Conservation (phyloP, 139 green algal genomes). For the Desmodesmus armatus region DNA sequence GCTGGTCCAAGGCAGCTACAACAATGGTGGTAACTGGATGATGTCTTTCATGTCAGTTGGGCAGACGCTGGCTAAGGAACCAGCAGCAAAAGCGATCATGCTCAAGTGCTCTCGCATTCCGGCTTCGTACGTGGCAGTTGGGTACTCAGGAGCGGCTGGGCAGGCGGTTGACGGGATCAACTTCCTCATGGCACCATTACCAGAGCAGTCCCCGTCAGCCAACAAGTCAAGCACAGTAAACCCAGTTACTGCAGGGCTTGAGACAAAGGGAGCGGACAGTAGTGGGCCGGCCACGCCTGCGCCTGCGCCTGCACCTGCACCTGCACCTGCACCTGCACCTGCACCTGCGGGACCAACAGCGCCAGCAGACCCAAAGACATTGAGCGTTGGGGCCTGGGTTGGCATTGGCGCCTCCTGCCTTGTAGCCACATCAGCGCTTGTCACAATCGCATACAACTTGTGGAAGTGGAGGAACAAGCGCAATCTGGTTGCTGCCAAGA, state of each 20-base stretch:
- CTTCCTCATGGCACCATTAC: neutral
- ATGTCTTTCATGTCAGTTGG: constrained; percentile 13
- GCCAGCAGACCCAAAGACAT: neutral
- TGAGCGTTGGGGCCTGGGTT: neutral
- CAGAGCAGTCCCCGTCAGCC: neutral
- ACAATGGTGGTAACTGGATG: constrained; percentile 31
- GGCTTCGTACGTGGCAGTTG: neutral
- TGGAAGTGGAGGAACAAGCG: constrained; percentile 26
- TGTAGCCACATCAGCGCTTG: neutral
- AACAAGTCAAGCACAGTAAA: neutral
- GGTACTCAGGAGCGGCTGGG: neutral
- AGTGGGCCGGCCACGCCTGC: neutral
- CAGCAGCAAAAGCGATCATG: neutral
- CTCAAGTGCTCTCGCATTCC: neutral
- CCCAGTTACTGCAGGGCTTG: neutral
- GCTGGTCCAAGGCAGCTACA: constrained; percentile 24
- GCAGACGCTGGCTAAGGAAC: neutral
- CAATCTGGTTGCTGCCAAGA: constrained; percentile 23
- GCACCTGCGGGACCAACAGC: too few relatives aligned
- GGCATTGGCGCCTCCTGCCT: constrained; percentile 3
- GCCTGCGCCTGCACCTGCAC: too few relatives aligned
- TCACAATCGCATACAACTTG: constrained; percentile 13
- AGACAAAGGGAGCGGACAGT: neutral
- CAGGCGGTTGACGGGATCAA: neutral
- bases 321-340: too few relatives aligned